Evolutionary conservation across 2,329 filamentous ascomycete species (phyloP).

Genomic region (Colletotrichum musicola): DNA sequence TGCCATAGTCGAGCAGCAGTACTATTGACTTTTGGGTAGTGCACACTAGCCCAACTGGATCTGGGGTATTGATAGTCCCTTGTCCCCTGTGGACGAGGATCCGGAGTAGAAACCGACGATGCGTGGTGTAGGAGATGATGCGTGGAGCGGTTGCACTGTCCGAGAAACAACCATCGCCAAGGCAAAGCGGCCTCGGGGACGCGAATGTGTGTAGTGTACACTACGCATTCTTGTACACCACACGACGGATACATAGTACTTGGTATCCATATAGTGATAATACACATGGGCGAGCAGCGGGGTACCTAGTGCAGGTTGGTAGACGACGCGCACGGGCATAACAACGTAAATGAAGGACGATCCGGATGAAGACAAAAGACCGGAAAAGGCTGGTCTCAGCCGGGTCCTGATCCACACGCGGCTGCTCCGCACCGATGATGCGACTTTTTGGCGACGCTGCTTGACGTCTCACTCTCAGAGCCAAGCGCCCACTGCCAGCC

Average conservation of each 20-base stretch:
- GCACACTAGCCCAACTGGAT: background rate
- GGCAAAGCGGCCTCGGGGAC: conserved; percentile 5
- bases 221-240: too few species aligned
- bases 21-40: too few species aligned
- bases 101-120: background rate
- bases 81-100: background rate
- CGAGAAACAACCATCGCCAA: conserved; percentile 26
- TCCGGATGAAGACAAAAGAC: conserved; percentile 11
- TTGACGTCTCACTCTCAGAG: background rate
- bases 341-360: background rate
- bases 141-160: conserved; percentile 12
- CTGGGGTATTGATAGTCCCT: conserved; percentile 6
- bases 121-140: background rate
- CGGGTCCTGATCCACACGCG: conserved; percentile 13
- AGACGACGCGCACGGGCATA: background rate
- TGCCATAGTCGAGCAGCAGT: too few species aligned
- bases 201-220: too few species aligned
- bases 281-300: too few species aligned
- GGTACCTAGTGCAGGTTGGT: background rate
- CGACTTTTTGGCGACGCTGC: background rate
- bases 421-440: background rate
- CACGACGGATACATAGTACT: too few species aligned
- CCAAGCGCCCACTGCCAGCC: background rate
- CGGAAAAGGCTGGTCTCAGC: conserved; percentile 13
- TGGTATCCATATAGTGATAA: too few species aligned